A percentile compares a stretch with the other conserved stretches of the same genome.
These are phyloP conservation scores for Trichoderma koningii DNA, from an alignment of 2,329 filamentous ascomycete species.

Conservation along the genomic window DNA sequence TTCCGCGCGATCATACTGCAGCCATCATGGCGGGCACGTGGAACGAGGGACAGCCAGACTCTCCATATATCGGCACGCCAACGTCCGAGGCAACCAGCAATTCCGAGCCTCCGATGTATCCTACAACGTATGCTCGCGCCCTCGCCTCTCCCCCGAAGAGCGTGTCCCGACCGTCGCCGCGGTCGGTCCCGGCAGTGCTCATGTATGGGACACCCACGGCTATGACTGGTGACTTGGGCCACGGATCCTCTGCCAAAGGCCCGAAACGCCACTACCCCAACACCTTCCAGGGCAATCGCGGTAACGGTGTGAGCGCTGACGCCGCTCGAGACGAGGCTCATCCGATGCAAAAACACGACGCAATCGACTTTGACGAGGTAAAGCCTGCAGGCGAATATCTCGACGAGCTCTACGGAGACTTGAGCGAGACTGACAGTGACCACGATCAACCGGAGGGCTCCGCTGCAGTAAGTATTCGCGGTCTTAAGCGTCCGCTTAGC, in stretches of 20 bases:
- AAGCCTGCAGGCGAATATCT: background rate
- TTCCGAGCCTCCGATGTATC: constrained; percentile 30
- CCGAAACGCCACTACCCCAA: constrained; percentile 12
- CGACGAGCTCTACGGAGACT: background rate
- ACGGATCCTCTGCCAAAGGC: background rate
- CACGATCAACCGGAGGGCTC: background rate
- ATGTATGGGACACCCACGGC: background rate
- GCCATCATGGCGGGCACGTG: constrained; percentile 60
- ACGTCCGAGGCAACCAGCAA: constrained; percentile 29
- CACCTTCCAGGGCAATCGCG: background rate
- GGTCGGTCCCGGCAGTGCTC: background rate
- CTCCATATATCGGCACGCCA: constrained; percentile 46
- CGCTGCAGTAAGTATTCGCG: constrained; percentile 33
- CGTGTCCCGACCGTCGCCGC: background rate
- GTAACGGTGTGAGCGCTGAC: constrained; percentile 13
- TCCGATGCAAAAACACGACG: background rate
- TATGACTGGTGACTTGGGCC: background rate
- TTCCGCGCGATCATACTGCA: constrained; percentile 52
- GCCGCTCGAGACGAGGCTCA: constrained; percentile 12
- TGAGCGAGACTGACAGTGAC: constrained; percentile 26
- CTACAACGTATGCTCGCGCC: constrained; percentile 14
- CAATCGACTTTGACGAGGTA: background rate
- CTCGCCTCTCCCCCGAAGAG: constrained; percentile 3
- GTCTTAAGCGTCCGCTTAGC: constrained; percentile 41
- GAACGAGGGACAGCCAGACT: constrained; percentile 66